Conservation (phyloP, 805 yeast genomes). For the Suhomyces sp. region DNA sequence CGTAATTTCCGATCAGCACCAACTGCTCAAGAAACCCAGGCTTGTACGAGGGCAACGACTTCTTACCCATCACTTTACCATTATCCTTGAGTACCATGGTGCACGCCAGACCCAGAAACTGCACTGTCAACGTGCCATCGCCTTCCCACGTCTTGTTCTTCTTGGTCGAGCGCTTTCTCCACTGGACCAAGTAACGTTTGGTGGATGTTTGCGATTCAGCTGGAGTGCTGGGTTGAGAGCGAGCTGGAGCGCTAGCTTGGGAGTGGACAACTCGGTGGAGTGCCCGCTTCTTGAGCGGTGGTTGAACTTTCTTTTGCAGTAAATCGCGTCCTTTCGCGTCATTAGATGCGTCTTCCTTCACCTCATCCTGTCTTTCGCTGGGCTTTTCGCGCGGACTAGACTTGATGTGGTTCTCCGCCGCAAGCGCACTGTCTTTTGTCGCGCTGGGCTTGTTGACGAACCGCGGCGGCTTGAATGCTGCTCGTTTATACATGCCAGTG, state of each 20-base stretch:
- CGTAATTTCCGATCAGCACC: conserved; percentile 54
- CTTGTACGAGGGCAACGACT: conserved; percentile 8
- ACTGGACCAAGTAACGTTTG: conserved; percentile 40
- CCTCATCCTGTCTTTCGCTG: not conserved
- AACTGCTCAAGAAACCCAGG: conserved; percentile 19
- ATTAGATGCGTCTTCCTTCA: not conserved
- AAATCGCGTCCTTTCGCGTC: not conserved
- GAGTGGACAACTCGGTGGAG: not conserved
- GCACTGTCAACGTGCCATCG: conserved; percentile 60
- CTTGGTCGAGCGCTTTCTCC: conserved; percentile 68
- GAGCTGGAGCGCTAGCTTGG: not conserved
- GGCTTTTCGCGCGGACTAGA: not conserved
- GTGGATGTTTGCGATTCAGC: not conserved
- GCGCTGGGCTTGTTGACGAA: conserved; percentile 9
- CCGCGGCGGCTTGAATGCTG: conserved; percentile 55
- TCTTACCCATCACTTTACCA: conserved; percentile 8
- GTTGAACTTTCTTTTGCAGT: not conserved
- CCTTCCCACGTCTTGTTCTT: conserved; percentile 95
- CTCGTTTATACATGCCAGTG: conserved; percentile 12
- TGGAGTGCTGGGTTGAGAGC: not conserved
- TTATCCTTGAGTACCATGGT: conserved; percentile 8
- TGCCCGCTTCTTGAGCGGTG: not conserved
- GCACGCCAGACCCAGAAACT: not conserved
- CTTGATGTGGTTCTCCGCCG: not conserved
- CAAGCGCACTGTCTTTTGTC: not conserved